A percentile compares a stretch with the other conserved stretches of the same genome.
phyloP scores from a whole-genome alignment of 805 yeast genomes.

The Ogataea henricii region DNA sequence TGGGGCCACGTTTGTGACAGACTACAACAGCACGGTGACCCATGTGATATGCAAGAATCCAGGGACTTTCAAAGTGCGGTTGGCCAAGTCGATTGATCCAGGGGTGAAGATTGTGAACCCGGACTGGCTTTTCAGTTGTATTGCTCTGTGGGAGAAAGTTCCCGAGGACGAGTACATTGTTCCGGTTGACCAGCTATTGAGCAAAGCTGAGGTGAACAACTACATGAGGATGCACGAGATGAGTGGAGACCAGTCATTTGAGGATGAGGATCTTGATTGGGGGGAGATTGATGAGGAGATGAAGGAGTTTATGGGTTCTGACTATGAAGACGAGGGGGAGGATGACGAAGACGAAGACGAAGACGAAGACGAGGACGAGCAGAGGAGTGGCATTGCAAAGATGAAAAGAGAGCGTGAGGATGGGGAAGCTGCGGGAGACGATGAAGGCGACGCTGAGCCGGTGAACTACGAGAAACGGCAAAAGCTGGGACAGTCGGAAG shows the following conservation, averaged over 20 bases:
- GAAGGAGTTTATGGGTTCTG: conserved; percentile 50
- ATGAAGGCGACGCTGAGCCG: conserved; percentile 21
- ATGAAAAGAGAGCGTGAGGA: conserved; percentile 24
- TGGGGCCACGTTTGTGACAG: conserved; percentile 82
- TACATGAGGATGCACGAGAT: conserved; percentile 39
- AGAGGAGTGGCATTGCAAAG: conserved; percentile 15
- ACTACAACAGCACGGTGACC: conserved; percentile 72
- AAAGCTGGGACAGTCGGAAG: conserved; percentile 17
- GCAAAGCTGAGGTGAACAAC: conserved; percentile 47
- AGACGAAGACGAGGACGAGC: conserved; percentile 14
- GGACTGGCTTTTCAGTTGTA: conserved; percentile 88
- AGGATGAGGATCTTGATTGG: conserved; percentile 49
- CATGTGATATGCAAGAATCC: conserved; percentile 85
- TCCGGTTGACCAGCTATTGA: conserved; percentile 48
- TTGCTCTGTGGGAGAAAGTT: conserved; percentile 74
- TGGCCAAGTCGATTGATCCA: conserved; percentile 66
- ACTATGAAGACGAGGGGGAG: conserved; percentile 43
- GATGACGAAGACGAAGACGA: conserved; percentile 19
- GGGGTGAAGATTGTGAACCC: conserved; percentile 78
- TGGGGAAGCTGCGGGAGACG: conserved; percentile 19
- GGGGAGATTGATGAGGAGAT: conserved; percentile 59
- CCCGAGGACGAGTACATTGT: conserved; percentile 63
- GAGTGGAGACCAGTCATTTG: conserved; percentile 43
- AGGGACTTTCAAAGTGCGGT: conserved; percentile 80
- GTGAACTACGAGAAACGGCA: conserved; percentile 21